Percentiles rank a stretch among this genome's conserved stretches.
phyloP scores from a whole-genome alignment of 1,284 basidiomycete genomes.

The Boletellus deceptivus region DNA sequence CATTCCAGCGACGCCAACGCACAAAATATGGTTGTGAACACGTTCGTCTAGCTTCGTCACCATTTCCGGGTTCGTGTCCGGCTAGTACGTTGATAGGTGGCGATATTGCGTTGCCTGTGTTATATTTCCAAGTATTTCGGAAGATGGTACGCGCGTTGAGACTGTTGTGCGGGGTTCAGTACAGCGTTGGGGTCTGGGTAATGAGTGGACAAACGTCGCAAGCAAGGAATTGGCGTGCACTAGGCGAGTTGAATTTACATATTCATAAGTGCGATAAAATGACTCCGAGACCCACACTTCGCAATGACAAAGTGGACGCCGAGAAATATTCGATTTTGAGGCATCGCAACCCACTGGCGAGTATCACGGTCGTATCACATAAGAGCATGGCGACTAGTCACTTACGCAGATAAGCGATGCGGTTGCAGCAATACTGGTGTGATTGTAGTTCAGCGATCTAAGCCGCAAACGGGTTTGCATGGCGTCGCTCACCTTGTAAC shows the following conservation, averaged over 20 bases:
- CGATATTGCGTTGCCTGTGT: background rate
- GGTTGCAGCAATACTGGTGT: conserved; percentile 37
- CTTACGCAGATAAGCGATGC: conserved; percentile 45
- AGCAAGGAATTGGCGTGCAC: conserved; percentile 28
- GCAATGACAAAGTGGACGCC: conserved; percentile 47
- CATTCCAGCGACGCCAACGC: background rate
- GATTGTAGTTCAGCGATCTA: background rate
- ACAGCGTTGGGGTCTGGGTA: background rate
- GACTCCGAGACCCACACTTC: conserved; percentile 37
- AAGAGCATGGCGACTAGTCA: background rate
- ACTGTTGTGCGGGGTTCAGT: conserved; percentile 1
- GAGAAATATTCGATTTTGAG: conserved; percentile 42
- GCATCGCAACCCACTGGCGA: conserved; percentile 42
- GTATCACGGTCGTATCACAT: too few relatives aligned
- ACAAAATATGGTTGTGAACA: conserved; percentile 3
- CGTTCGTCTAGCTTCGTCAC: background rate
- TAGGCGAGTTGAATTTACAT: background rate
- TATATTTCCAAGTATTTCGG: background rate
- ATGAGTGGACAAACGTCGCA: conserved; percentile 19
- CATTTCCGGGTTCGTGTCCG: background rate
- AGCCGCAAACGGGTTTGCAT: too few relatives aligned
- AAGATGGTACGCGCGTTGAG: conserved; percentile 22
- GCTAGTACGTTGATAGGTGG: conserved; percentile 6
- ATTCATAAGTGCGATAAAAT: background rate
- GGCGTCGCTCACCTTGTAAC: conserved; percentile 40